These are phyloP conservation scores for Moniliella sp. DNA, from an alignment of 1,284 basidiomycete genomes.

Conservation along the genomic window DNA sequence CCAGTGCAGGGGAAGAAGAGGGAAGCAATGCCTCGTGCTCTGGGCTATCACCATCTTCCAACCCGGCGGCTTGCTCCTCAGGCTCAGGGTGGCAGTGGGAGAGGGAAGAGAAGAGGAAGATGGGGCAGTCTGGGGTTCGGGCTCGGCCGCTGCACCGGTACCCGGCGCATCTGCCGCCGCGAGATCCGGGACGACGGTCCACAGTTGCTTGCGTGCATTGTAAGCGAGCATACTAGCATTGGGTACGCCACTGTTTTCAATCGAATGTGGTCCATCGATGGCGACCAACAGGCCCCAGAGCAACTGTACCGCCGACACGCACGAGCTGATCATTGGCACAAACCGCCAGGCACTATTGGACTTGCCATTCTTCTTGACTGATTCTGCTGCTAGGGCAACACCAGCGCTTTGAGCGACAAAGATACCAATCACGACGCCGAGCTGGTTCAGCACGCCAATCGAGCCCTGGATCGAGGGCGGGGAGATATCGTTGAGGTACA, in stretches of 20 bases:
- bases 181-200: no score
- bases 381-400: conserved; percentile 32
- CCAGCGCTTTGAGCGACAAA: conserved; percentile 35
- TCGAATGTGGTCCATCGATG: conserved; percentile 18
- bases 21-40: conserved; percentile 4
- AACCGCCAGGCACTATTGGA: conserved; percentile 29
- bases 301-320: conserved; percentile 30
- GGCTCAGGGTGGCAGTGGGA: background rate
- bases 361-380: conserved; percentile 2
- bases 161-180: no score
- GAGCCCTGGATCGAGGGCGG: conserved; percentile 52
- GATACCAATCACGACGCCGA: conserved; percentile 26
- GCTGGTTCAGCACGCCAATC: conserved; percentile 56
- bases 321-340: conserved; percentile 28
- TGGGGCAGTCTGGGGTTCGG: no score
- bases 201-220: no score
- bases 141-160: no score
- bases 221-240: no score
- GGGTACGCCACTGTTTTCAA: no score
- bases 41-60: background rate
- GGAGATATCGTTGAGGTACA: conserved; percentile 57
- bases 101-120: no score
- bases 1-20: background rate
- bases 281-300: conserved; percentile 11
- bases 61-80: conserved; percentile 3